phyloP scores from a whole-genome alignment of 345 rosid species.

The Tarenaya hassleriana region DNA sequence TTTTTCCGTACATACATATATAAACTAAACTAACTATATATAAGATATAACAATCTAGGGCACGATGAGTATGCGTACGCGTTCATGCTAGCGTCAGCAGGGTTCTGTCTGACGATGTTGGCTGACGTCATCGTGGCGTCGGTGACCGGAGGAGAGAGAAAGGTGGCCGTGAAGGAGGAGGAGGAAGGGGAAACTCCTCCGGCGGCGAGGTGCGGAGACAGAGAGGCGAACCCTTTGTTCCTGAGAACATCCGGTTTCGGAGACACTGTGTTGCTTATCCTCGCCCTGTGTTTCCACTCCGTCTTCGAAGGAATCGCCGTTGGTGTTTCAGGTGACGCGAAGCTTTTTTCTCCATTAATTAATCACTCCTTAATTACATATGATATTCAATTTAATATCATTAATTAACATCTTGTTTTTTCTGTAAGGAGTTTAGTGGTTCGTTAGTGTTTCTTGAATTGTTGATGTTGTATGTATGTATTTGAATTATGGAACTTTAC shows the following conservation, averaged over 20 bases:
- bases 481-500: background rate
- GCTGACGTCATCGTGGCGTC: constrained; percentile 51
- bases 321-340: constrained; percentile 82
- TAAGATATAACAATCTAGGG: too few species aligned
- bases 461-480: too few species aligned
- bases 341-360: too few species aligned
- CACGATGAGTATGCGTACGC: constrained; percentile 60
- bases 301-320: constrained; percentile 85
- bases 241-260: constrained; percentile 44
- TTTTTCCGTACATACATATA: too few species aligned
- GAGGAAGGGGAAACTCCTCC: constrained; percentile 14
- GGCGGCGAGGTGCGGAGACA: constrained; percentile 17
- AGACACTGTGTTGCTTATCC: constrained; percentile 63
- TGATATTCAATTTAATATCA: too few species aligned
- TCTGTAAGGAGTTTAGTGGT: too few species aligned
- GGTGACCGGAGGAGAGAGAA: constrained; percentile 33
- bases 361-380: constrained; percentile 1
- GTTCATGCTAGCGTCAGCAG: constrained; percentile 62
- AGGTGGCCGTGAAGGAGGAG: constrained; percentile 25
- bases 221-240: constrained; percentile 32
- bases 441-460: too few species aligned
- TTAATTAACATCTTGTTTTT: too few species aligned
- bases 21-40: too few species aligned
- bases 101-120: constrained; percentile 75
- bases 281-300: constrained; percentile 76